phyloP scores from a whole-genome alignment of 805 yeast genomes.

The Kurtzmaniella fragi region DNA sequence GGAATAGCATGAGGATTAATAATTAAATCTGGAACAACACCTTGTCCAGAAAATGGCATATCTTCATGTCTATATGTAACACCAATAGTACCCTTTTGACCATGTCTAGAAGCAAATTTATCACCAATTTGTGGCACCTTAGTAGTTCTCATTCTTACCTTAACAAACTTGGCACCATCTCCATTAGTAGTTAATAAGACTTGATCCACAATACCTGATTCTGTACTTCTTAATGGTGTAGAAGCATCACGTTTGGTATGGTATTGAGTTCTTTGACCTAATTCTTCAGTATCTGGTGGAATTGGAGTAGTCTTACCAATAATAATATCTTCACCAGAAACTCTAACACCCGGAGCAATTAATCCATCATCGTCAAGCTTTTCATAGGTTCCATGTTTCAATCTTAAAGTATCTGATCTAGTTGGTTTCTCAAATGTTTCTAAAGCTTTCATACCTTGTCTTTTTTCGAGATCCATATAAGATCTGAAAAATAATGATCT shows the following conservation, averaged over 20 bases:
- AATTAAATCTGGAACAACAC: slow-evolving; percentile 94
- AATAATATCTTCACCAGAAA: slow-evolving; percentile 97
- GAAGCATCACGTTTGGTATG: slow-evolving; percentile 99
- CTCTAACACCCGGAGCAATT: slow-evolving; percentile 97
- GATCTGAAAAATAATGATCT: slow-evolving; percentile 94
- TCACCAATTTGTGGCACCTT: slow-evolving; percentile 99
- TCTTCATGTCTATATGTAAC: slow-evolving; percentile 97
- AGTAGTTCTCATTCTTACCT: slow-evolving; percentile 98
- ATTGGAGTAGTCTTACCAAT: slow-evolving; percentile 99
- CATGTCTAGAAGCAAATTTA: slow-evolving; percentile 98
- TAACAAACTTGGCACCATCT: slow-evolving; percentile 95
- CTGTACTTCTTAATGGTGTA: slow-evolving; percentile 93
- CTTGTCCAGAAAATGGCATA: slow-evolving; percentile 96
- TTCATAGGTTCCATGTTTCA: slow-evolving; percentile 97
- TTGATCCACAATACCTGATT: slow-evolving; percentile 97
- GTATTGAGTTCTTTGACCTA: slow-evolving; percentile 97
- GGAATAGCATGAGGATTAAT: slow-evolving; percentile 99
- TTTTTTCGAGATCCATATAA: slow-evolving; percentile 97
- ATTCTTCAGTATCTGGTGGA: slow-evolving; percentile 98
- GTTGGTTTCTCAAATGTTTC: slow-evolving; percentile 98
- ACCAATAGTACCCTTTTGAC: slow-evolving; percentile 99
- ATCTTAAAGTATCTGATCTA: slow-evolving; percentile 86
- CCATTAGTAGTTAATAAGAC: slow-evolving; percentile 95
- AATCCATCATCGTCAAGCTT: slow-evolving; percentile 97
- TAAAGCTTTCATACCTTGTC: slow-evolving; percentile 97